These are phyloP conservation scores for Macrocybe gigantea DNA, from an alignment of 768 basidiomycete species.

Conservation along the genomic window DNA sequence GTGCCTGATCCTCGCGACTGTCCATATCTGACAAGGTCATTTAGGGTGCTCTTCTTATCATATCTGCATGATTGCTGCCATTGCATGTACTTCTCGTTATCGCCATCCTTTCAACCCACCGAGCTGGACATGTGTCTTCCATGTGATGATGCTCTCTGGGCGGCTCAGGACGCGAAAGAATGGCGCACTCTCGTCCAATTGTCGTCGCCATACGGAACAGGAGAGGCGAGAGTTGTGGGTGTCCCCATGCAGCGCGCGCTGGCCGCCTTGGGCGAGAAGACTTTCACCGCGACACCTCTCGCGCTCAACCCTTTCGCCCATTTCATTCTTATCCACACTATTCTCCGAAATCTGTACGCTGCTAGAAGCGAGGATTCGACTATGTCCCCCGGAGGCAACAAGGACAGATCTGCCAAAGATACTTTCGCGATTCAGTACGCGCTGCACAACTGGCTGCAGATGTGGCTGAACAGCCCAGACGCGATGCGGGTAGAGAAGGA, in stretches of 20 bases:
- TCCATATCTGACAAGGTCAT: constrained; percentile 8
- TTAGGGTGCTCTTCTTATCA: constrained; percentile 39
- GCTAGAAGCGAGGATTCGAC: constrained; percentile 11
- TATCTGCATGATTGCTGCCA: constrained; percentile 56
- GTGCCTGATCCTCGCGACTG: neutral
- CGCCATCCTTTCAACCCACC: constrained; percentile 37
- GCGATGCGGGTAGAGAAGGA: constrained; percentile 20
- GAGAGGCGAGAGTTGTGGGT: constrained; percentile 27
- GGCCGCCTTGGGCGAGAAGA: constrained; percentile 25
- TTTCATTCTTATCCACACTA: constrained; percentile 40
- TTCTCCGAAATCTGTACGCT: constrained; percentile 36
- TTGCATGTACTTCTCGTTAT: constrained; percentile 45
- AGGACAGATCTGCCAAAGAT: constrained; percentile 3
- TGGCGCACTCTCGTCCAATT: constrained; percentile 40
- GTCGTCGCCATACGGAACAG: constrained; percentile 35
- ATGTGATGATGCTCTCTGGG: constrained; percentile 53
- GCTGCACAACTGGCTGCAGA: constrained; percentile 55
- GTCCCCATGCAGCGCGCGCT: constrained; percentile 32
- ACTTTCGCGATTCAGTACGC: constrained; percentile 37
- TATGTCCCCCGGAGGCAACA: constrained; percentile 1
- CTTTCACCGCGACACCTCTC: constrained; percentile 19
- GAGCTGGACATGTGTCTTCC: constrained; percentile 51
- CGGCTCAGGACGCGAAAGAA: constrained; percentile 36
- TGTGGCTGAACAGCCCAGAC: constrained; percentile 41
- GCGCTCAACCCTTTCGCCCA: constrained; percentile 35